A percentile compares a stretch with the other conserved stretches of the same genome.
Conservation (phyloP, 495 filamentous ascomycete genomes). For the Lophium mytilinum region DNA sequence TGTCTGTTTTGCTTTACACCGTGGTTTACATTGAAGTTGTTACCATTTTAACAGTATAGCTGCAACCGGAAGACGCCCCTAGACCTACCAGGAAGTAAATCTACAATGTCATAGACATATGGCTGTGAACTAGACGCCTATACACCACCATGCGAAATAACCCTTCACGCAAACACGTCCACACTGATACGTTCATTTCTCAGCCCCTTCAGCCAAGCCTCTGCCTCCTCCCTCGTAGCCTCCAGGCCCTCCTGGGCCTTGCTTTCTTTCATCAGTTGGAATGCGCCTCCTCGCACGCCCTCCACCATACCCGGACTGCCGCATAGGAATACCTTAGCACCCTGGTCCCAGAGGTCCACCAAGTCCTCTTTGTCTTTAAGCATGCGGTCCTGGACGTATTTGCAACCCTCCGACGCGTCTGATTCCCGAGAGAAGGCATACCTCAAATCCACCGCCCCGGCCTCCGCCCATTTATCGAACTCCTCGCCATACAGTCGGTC, state of each 20-base stretch:
- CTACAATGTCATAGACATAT: no score
- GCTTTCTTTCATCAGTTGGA: conserved; percentile 35
- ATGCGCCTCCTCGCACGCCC: conserved; percentile 46
- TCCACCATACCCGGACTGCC: conserved; percentile 54
- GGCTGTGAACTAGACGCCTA: no score
- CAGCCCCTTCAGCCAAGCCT: conserved; percentile 21
- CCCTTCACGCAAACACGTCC: conserved; percentile 16
- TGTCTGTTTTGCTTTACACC: no score
- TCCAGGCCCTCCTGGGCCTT: conserved; percentile 6
- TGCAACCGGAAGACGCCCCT: no score
- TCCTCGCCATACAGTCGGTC: conserved; percentile 58
- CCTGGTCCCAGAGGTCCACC: conserved; percentile 45
- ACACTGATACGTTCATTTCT: conserved; percentile 19
- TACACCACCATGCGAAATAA: no score
- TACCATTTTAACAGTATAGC: no score
- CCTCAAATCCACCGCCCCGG: conserved; percentile 50
- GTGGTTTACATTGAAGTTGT: no score
- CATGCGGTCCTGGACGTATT: conserved; percentile 60
- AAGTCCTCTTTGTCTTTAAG: conserved; percentile 45
- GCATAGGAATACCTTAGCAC: conserved; percentile 56
- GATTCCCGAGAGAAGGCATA: conserved; percentile 44
- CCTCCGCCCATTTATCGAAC: conserved; percentile 47
- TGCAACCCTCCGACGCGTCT: conserved; percentile 35
- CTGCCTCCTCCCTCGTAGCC: conserved; percentile 8
- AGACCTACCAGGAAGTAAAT: no score